Base-by-base conservation (phyloP, 169 alveolate species). In the Plasmodium adleri region DNA sequence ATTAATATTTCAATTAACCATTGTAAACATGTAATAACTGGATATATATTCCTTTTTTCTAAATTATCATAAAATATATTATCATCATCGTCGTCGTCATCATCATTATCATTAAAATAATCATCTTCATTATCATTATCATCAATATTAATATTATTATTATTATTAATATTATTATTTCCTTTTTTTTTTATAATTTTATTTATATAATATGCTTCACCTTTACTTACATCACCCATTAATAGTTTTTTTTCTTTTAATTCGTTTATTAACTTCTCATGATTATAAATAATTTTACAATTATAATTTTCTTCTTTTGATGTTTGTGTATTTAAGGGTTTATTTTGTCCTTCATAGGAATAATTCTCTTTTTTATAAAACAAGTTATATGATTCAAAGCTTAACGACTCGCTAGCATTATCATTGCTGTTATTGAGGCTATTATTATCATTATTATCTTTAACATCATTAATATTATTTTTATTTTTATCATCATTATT, bases 1-100 rank as follows among this genome's bases (percentile, higher is more conserved):
- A 83, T 62, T 15, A 83, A 50, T n/a, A 83, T 83, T 56, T 83
- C 91, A 1, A 70, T 67, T 15, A 83, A 20, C 91, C 91, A 83
- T 4, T 68, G 91, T 60, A 83, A 62, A 3, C 91, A 83, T 67
- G 70, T 83, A 62, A 83, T 83, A 15, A 83, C 64, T 1, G 91
- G 91, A 32, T 83, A 83, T n/a, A 68, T 83, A 62, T 72, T 68
- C 50, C 91, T 39, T 49, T 68, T 68, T 22, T 83, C 91, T 3
- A 83, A 50, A 15, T 58, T 83, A 49, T 83, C 91, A 5, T 50
- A 60, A 68, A 83, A 83, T 5, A 68, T 43, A 17, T 68, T 63
- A 22, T 83, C 83, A 59, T 83, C 85, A 2, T 74, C 47, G 1
- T 50, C 45, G 10, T 68, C 71, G 6, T 39, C 24, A 15, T 28